These are phyloP conservation scores for Jackrogersella minutella DNA, from an alignment of 495 filamentous ascomycete species.

Conservation along the genomic window DNA sequence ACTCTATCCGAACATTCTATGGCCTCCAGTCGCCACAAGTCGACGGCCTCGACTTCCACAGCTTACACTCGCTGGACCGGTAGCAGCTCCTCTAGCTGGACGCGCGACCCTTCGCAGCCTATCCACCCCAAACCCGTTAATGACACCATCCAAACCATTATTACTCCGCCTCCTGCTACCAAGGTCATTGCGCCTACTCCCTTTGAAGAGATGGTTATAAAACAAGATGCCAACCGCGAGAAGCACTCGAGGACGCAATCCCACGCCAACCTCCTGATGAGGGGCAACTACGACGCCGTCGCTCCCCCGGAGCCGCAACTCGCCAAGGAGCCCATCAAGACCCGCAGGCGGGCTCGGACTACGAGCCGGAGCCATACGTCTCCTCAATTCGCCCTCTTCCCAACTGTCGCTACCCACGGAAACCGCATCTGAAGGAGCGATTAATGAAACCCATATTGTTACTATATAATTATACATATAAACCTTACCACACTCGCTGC, in stretches of 20 bases:
- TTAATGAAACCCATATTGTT: too few relatives aligned
- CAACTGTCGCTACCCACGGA: constrained; percentile 14
- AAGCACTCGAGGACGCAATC: constrained; percentile 39
- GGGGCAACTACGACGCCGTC: constrained; percentile 17
- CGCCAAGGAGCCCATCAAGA: constrained; percentile 30
- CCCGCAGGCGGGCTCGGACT: constrained; percentile 43
- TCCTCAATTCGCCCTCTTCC: constrained; percentile 45
- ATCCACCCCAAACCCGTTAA: constrained; percentile 8
- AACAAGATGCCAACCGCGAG: constrained; percentile 28
- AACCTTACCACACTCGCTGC: constrained; percentile 16
- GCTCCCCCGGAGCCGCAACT: constrained; percentile 15
- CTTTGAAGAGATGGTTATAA: constrained; percentile 1
- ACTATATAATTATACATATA: constrained; percentile 1
- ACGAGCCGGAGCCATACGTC: constrained; percentile 41
- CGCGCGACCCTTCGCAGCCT: constrained; percentile 27
- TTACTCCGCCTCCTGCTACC: constrained; percentile 12
- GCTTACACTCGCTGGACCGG: constrained; percentile 54
- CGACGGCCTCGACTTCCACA: constrained; percentile 52
- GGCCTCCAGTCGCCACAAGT: constrained; percentile 54
- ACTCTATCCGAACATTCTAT: constrained; percentile 36
- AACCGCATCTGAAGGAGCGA: constrained; percentile 23
- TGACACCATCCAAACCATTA: constrained; percentile 12
- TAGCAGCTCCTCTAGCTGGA: constrained; percentile 52
- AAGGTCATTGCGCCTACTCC: neutral
- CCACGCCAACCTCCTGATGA: constrained; percentile 36